phyloP scores from a whole-genome alignment of 805 yeast genomes.

The Cyberlindnera maritima region DNA sequence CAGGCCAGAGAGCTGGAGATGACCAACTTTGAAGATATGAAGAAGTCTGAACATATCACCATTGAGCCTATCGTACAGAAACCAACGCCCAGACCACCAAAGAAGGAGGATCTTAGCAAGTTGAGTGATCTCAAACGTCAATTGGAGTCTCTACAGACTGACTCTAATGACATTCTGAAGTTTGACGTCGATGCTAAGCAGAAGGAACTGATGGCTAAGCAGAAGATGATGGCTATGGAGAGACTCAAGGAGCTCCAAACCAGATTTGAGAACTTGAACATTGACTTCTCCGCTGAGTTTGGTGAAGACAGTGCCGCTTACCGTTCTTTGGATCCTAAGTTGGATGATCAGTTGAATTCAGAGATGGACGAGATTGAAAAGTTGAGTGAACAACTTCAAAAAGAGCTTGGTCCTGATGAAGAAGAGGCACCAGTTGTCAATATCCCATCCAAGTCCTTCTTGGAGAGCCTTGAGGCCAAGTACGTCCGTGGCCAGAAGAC shows the following conservation, averaged over 20 bases:
- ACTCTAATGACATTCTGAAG: constrained; percentile 74
- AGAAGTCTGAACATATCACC: constrained; percentile 20
- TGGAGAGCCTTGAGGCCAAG: constrained; percentile 39
- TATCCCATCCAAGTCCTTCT: constrained; percentile 24
- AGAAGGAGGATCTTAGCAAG: constrained; percentile 53
- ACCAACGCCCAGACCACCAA: constrained; percentile 27
- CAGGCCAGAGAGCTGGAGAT: constrained; percentile 85
- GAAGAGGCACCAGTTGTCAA: background rate
- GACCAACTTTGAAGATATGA: constrained; percentile 68
- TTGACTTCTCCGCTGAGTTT: constrained; percentile 39
- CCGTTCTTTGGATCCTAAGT: constrained; percentile 33
- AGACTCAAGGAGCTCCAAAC: constrained; percentile 68
- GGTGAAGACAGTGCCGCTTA: constrained; percentile 18
- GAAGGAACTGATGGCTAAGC: constrained; percentile 54
- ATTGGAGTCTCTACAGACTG: constrained; percentile 61
- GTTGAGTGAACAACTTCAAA: constrained; percentile 22
- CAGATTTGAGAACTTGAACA: constrained; percentile 62
- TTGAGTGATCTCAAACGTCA: constrained; percentile 54
- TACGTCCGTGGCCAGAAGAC: constrained; percentile 44
- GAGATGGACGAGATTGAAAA: constrained; percentile 33
- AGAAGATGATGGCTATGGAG: constrained; percentile 65
- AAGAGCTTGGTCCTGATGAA: constrained; percentile 12
- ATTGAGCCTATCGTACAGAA: constrained; percentile 20
- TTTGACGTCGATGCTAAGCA: constrained; percentile 50
- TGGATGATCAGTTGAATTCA: constrained; percentile 38